Conservation (phyloP, 2,329 filamentous ascomycete species). For the Balansia obtecta region DNA sequence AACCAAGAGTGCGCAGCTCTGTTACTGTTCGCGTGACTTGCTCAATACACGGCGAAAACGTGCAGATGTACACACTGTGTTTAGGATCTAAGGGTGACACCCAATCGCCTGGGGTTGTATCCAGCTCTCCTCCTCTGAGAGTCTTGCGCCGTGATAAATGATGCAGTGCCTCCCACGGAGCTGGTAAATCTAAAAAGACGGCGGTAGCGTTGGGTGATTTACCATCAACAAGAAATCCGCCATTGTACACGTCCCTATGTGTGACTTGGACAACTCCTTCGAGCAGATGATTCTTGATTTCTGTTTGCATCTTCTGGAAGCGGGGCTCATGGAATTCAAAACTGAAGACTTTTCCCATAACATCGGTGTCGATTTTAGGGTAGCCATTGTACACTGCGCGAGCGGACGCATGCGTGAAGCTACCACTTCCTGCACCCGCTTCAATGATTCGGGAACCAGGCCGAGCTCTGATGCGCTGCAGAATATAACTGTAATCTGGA, state of each 20-base stretch:
- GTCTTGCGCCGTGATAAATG: constrained; percentile 50
- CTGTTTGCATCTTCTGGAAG: constrained; percentile 54
- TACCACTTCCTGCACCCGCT: constrained; percentile 70
- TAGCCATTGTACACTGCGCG: constrained; percentile 67
- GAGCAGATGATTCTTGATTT: constrained; percentile 57
- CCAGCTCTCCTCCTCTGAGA: constrained; percentile 12
- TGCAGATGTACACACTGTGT: constrained; percentile 70
- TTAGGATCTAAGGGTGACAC: constrained; percentile 56
- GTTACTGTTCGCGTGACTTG: constrained; percentile 83
- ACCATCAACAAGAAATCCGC: constrained; percentile 54
- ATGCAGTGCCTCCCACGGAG: constrained; percentile 67
- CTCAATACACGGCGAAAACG: constrained; percentile 94
- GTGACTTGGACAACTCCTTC: constrained; percentile 56
- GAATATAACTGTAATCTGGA: constrained; percentile 74
- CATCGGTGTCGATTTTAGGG: constrained; percentile 30
- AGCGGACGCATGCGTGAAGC: constrained; percentile 69
- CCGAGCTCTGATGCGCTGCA: constrained; percentile 61
- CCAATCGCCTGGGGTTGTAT: constrained; percentile 24
- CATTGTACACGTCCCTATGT: constrained; percentile 66
- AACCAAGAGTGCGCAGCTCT: constrained; percentile 66
- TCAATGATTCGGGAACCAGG: constrained; percentile 67
- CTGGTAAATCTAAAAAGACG: constrained; percentile 69
- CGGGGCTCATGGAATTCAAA: constrained; percentile 71
- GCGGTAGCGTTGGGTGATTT: constrained; percentile 53
- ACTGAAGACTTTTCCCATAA: constrained; percentile 61